Percentiles rank a stretch among this genome's conserved stretches.
Conservation (phyloP, 768 basidiomycete genomes). For the Leucosporidium creatinivorum region DNA sequence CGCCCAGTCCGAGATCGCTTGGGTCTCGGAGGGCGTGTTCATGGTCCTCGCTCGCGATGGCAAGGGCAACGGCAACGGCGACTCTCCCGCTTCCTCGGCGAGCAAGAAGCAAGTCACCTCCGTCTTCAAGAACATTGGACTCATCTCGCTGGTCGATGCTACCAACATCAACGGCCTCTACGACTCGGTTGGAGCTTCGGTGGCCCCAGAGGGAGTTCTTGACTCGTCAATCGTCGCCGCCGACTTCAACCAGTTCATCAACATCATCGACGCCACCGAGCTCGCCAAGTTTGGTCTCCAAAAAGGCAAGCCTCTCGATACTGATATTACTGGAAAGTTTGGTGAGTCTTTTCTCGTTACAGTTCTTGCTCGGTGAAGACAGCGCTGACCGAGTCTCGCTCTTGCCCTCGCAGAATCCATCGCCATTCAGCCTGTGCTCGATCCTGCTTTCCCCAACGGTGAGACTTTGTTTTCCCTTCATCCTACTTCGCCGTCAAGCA, state of each 20-base stretch:
- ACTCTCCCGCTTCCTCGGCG: constrained; percentile 47
- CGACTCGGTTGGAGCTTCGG: constrained; percentile 51
- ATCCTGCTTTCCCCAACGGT: constrained; percentile 49
- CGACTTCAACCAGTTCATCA: constrained; percentile 53
- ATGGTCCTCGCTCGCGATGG: constrained; percentile 54
- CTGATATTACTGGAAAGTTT: constrained; percentile 54
- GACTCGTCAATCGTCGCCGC: constrained; percentile 50
- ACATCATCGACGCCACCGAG: constrained; percentile 51
- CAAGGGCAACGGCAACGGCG: constrained; percentile 54
- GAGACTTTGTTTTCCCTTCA: too few species aligned
- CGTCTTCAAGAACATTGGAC: constrained; percentile 51
- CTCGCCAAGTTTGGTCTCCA: constrained; percentile 59
- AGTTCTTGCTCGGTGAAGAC: neutral
- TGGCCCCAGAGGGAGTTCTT: constrained; percentile 51
- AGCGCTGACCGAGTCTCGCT: neutral
- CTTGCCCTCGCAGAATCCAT: constrained; percentile 45
- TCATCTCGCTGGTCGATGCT: constrained; percentile 54
- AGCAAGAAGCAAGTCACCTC: constrained; percentile 47
- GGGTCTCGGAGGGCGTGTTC: constrained; percentile 52
- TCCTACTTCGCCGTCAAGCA: too few species aligned
- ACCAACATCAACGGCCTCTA: constrained; percentile 59
- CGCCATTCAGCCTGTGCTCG: constrained; percentile 53
- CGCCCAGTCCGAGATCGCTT: constrained; percentile 55
- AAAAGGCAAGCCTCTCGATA: constrained; percentile 34
- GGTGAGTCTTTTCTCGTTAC: constrained; percentile 42